These are phyloP conservation scores for Argentina anserina DNA, from an alignment of 306 rosid species.

Conservation along the genomic window DNA sequence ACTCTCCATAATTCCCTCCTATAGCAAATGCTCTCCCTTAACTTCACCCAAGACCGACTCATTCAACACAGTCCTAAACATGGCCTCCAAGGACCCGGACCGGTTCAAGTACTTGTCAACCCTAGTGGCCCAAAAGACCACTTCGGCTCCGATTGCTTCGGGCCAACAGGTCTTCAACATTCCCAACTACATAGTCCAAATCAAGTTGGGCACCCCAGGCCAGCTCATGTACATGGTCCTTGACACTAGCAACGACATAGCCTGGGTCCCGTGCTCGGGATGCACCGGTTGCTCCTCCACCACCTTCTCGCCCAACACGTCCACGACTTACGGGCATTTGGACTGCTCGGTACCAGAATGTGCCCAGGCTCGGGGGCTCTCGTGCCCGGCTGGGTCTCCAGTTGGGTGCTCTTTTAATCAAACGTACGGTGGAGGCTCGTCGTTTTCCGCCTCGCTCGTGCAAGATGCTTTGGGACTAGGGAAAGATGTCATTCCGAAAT, in stretches of 20 bases:
- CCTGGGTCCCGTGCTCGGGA: conserved; percentile 76
- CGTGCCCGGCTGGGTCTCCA: conserved; percentile 36
- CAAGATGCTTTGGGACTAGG: conserved; percentile 52
- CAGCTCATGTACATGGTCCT: conserved; percentile 72
- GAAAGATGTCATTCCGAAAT: conserved; percentile 36
- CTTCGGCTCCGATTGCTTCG: conserved; percentile 65
- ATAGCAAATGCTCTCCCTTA: conserved; percentile 86
- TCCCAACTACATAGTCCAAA: conserved; percentile 71
- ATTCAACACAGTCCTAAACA: conserved; percentile 46
- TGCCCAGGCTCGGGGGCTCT: conserved; percentile 56
- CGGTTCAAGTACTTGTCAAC: conserved; percentile 60
- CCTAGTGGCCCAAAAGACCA: conserved; percentile 45
- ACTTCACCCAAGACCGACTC: conserved; percentile 53
- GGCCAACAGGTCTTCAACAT: conserved; percentile 68
- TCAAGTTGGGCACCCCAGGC: conserved; percentile 70
- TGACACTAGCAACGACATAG: conserved; percentile 77
- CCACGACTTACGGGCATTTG: conserved; percentile 44
- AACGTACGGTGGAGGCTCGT: conserved; percentile 72
- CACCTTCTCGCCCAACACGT: conserved; percentile 47
- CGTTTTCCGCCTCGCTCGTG: conserved; percentile 63
- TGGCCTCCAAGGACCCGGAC: conserved; percentile 76
- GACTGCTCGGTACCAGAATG: conserved; percentile 64
- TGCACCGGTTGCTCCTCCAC: conserved; percentile 64
- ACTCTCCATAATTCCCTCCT: conserved; percentile 69
- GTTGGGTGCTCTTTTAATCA: conserved; percentile 68